Conservation (phyloP, 2,329 filamentous ascomycete species). For the Ilyonectria destructans region DNA sequence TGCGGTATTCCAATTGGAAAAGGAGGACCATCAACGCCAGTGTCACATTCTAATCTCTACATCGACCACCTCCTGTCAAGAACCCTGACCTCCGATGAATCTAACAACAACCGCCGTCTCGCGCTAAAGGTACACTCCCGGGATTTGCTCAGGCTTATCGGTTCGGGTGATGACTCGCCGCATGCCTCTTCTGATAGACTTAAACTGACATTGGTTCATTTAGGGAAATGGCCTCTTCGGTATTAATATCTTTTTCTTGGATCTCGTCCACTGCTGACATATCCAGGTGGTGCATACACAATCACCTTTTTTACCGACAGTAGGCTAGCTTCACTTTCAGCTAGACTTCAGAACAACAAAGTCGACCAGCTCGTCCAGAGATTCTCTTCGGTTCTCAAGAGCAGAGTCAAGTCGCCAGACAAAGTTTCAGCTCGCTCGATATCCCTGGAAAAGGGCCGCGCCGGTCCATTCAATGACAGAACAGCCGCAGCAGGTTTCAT, state of each 20-base stretch:
- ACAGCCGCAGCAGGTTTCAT: slow-evolving; percentile 30
- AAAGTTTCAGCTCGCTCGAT: slow-evolving; percentile 28
- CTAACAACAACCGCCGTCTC: slow-evolving; percentile 25
- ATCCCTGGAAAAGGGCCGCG: slow-evolving; percentile 24
- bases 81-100: background rate
- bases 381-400: slow-evolving; percentile 39
- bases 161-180: background rate
- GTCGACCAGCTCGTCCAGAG: slow-evolving; percentile 41
- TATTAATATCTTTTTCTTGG: slow-evolving; percentile 8
- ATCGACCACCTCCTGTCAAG: slow-evolving; percentile 38
- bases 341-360: slow-evolving; percentile 42
- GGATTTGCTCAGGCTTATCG: background rate
- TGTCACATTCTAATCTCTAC: slow-evolving; percentile 23
- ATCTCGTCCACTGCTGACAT: slow-evolving; percentile 4
- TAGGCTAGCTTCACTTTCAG: slow-evolving; percentile 38
- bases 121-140: slow-evolving; percentile 35
- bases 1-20: background rate
- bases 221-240: slow-evolving; percentile 44
- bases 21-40: background rate
- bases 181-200: background rate
- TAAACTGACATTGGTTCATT: background rate
- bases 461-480: slow-evolving; percentile 19
- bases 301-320: slow-evolving; percentile 45
- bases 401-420: slow-evolving; percentile 34
- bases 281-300: slow-evolving; percentile 38